phyloP scores from a whole-genome alignment of 352 stramenopile species.

The Pythium oligandrum region DNA sequence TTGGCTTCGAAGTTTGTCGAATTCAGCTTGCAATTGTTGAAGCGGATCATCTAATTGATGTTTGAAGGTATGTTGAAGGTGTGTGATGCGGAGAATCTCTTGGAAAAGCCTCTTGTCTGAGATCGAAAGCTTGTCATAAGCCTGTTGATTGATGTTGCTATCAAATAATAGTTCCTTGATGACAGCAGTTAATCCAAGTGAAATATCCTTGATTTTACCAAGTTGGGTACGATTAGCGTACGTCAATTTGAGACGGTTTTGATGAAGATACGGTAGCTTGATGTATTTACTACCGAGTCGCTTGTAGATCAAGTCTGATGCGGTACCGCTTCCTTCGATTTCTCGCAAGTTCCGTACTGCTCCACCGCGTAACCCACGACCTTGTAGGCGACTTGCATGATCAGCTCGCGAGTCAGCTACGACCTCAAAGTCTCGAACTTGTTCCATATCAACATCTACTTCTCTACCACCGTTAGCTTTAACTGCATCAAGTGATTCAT shows the following conservation, averaged over 20 bases:
- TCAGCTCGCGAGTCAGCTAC: background rate
- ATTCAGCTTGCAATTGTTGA: constrained; percentile 10
- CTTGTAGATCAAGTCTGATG: constrained; percentile 12
- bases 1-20: constrained; percentile 8
- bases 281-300: constrained; percentile 11
- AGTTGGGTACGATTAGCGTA: constrained; percentile 9
- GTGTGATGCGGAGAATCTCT: constrained; percentile 7
- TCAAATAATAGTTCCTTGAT: constrained; percentile 14
- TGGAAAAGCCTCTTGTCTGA: constrained; percentile 9
- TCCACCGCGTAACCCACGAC: constrained; percentile 1
- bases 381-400: background rate
- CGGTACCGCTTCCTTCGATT: constrained; percentile 10
- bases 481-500: too few species aligned
- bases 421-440: background rate
- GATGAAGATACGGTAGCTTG: constrained; percentile 5
- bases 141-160: constrained; percentile 9
- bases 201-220: constrained; percentile 3
- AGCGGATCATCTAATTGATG: constrained; percentile 5
- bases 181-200: background rate
- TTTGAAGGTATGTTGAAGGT: constrained; percentile 7
- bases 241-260: constrained; percentile 4
- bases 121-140: constrained; percentile 11
- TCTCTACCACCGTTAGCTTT: too few species aligned
- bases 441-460: too few species aligned
- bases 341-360: constrained; percentile 1